Evolutionary conservation across 1,139 yeast species (phyloP).

Genomic region (Taphrina confusa): DNA sequence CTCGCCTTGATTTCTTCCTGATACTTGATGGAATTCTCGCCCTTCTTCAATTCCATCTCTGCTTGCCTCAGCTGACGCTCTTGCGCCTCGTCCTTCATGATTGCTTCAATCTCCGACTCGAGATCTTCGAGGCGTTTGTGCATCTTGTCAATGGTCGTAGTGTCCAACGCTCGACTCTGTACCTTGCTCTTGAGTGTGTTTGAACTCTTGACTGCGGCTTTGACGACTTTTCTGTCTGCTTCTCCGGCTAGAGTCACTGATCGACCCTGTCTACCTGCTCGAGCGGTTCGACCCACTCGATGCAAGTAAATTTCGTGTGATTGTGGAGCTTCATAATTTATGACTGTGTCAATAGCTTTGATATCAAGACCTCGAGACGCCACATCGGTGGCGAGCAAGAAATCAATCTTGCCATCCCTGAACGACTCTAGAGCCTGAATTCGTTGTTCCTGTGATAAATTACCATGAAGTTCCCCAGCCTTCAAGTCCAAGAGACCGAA

Average conservation of each 20-base stretch:
- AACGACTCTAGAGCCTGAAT: conserved; percentile 77
- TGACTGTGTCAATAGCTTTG: conserved; percentile 91
- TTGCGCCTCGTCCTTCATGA: conserved; percentile 80
- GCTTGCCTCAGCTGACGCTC: conserved; percentile 70
- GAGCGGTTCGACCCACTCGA: conserved; percentile 98
- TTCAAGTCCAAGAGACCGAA: conserved; percentile 82
- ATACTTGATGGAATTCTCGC: conserved; percentile 77
- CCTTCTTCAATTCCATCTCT: conserved; percentile 85
- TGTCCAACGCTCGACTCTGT: conserved; percentile 80
- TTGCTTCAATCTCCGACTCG: conserved; percentile 65
- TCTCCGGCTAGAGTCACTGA: conserved; percentile 95
- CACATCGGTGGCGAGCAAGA: conserved; percentile 90
- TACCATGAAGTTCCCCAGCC: conserved; percentile 92
- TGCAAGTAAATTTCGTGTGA: conserved; percentile 86
- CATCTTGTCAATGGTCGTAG: conserved; percentile 75
- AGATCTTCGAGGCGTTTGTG: conserved; percentile 62
- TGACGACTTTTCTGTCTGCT: conserved; percentile 83
- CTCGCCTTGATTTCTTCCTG: conserved; percentile 80
- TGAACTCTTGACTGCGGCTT: conserved; percentile 73
- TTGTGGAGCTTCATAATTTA: conserved; percentile 95
- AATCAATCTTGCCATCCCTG: conserved; percentile 78
- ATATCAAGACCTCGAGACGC: conserved; percentile 99
- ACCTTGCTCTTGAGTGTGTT: conserved; percentile 54
- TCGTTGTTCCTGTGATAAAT: conserved; percentile 94
- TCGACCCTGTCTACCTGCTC: conserved; percentile 96